Evolutionary conservation across 768 basidiomycete genomes (phyloP).

Genomic region (Pisolithus marmoratus): DNA sequence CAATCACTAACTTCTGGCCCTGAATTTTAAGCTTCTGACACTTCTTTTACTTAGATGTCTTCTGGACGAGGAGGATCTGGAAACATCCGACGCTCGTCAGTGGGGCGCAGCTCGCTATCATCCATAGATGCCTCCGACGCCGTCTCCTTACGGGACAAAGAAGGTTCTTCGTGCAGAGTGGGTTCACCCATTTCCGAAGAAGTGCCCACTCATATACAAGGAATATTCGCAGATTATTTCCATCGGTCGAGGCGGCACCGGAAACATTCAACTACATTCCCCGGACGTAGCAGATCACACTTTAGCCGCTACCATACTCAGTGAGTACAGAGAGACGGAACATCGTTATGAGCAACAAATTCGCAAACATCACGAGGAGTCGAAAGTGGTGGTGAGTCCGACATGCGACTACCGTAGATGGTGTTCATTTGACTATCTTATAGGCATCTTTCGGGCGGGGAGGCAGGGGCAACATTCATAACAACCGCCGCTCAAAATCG

Average conservation of each 20-base stretch:
- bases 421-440: neutral
- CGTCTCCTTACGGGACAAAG: neutral
- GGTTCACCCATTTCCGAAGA: neutral
- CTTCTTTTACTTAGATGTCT: slow-evolving; percentile 4
- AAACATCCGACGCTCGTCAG: slow-evolving; percentile 8
- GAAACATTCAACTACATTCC: slow-evolving; percentile 14
- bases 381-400: slow-evolving; percentile 12
- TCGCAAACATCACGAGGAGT: slow-evolving; percentile 11
- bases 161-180: neutral
- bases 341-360: slow-evolving; percentile 14
- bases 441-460: slow-evolving; percentile 24
- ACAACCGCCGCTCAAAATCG: slow-evolving; percentile 6
- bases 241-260: slow-evolving; percentile 20
- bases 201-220: neutral
- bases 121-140: neutral
- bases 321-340: slow-evolving; percentile 8
- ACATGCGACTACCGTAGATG: neutral
- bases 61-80: slow-evolving; percentile 22
- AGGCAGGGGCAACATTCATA: slow-evolving; percentile 21
- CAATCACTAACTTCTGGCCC: neutral
- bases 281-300: slow-evolving; percentile 12
- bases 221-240: slow-evolving; percentile 10
- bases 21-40: neutral
- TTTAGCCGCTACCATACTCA: slow-evolving; percentile 20
- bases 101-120: neutral